Percentiles rank a stretch among this genome's conserved stretches.
Conservation (phyloP, 192 early-diverging fungal species). For the Umbelopsis isabellina region DNA sequence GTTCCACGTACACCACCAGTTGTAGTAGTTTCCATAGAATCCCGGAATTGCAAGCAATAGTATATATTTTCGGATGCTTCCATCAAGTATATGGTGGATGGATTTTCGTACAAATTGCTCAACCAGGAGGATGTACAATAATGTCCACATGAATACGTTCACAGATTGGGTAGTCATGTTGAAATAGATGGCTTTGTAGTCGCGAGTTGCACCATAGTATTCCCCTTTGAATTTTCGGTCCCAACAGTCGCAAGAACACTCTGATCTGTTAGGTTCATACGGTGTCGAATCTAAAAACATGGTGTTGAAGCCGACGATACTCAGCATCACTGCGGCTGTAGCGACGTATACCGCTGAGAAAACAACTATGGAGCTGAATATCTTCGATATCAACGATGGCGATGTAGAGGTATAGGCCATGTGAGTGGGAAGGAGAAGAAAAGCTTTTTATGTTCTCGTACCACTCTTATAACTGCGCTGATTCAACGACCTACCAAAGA, state of each 20-base stretch:
- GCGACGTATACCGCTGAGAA: neutral
- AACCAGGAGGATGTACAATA: slow-evolving; percentile 3
- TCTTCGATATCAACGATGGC: neutral
- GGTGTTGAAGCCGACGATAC: slow-evolving; percentile 20
- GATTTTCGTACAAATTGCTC: slow-evolving; percentile 11
- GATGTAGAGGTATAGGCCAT: neutral
- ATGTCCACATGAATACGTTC: slow-evolving; percentile 21
- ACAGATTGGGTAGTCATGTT: slow-evolving; percentile 20
- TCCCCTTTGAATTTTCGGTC: slow-evolving; percentile 26
- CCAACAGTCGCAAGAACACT: slow-evolving; percentile 27
- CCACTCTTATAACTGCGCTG: neutral
- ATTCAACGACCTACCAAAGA: too few relatives aligned
- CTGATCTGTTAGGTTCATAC: neutral
- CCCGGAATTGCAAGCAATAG: neutral
- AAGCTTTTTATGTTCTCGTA: neutral
- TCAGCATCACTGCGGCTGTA: neutral
- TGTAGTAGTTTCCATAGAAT: slow-evolving; percentile 26
- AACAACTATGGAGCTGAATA: neutral
- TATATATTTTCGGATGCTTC: neutral
- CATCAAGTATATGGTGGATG: neutral
- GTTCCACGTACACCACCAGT: slow-evolving; percentile 30
- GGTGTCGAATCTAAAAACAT: neutral
- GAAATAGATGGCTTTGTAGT: slow-evolving; percentile 22
- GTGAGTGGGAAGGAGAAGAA: neutral
- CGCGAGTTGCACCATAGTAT: neutral